These are phyloP conservation scores for Anaeromyces robustus DNA, from an alignment of 192 early-diverging fungal species.

Conservation along the genomic window DNA sequence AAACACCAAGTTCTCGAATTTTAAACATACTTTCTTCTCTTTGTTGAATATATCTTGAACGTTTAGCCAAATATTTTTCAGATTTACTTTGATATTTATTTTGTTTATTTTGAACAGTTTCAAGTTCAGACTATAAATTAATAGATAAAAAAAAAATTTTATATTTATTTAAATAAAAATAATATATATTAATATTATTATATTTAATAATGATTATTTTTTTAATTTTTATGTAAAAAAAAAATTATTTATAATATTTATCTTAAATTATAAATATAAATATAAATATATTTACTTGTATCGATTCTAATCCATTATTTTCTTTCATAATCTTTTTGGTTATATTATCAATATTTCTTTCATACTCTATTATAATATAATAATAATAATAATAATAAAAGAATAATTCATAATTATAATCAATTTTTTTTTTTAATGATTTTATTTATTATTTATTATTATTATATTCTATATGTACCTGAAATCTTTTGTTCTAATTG, in stretches of 20 bases:
- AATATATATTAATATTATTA: too few species aligned
- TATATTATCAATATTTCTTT: background rate
- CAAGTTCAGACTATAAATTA: background rate
- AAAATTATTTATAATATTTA: too few species aligned
- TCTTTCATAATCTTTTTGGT: background rate
- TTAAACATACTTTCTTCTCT: constrained; percentile 75
- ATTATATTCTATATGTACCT: background rate
- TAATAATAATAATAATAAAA: too few species aligned
- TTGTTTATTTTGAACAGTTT: background rate
- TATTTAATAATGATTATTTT: too few species aligned
- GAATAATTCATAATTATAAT: too few species aligned
- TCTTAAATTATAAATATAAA: too few species aligned
- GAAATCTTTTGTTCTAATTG: background rate
- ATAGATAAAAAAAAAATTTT: too few species aligned
- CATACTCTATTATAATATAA: background rate
- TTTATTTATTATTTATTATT: background rate
- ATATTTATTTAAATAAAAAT: too few species aligned
- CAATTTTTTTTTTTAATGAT: too few species aligned
- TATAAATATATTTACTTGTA: background rate
- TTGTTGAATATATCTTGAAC: constrained; percentile 28
- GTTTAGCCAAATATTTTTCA: background rate
- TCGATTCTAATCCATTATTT: background rate
- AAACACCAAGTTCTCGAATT: constrained; percentile 86
- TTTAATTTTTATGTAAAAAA: too few species aligned
- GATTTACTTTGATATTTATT: background rate